Conservation (phyloP, 345 rosid genomes). For the Brassica nigra region DNA sequence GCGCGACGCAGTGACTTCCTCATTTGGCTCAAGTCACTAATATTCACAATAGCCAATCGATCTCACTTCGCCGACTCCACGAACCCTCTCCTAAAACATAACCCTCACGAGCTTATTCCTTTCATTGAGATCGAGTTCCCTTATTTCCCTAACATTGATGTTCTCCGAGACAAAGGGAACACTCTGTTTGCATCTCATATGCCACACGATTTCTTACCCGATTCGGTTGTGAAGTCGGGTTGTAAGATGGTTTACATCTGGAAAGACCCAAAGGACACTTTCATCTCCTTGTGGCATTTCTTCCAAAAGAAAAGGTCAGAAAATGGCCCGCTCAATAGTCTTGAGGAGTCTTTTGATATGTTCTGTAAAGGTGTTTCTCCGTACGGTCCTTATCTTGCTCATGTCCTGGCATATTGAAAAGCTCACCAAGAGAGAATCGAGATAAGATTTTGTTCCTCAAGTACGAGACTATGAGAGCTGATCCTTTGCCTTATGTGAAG, state of each 20-base stretch:
- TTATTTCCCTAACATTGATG: no score
- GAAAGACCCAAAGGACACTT: neutral
- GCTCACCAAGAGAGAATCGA: neutral
- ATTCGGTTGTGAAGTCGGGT: no score
- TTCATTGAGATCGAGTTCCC: no score
- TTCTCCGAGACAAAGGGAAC: no score
- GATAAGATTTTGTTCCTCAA: neutral
- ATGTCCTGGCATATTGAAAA: neutral
- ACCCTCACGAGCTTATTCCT: no score
- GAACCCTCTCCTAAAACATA: no score
- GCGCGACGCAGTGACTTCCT: no score
- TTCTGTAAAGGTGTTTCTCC: neutral
- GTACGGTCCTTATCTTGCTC: neutral
- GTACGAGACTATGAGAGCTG: neutral
- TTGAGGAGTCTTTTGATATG: neutral
- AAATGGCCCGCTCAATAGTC: neutral
- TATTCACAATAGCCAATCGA: no score
- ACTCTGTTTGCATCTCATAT: no score
- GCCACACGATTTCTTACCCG: no score
- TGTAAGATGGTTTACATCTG: neutral
- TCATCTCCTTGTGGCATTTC: neutral
- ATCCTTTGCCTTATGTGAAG: neutral
- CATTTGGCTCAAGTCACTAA: no score
- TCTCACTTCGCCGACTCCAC: no score
- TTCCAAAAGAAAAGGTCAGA: neutral